Conservation (phyloP, 495 filamentous ascomycete species). For the Lasiosphaeriaceae sp. region DNA sequence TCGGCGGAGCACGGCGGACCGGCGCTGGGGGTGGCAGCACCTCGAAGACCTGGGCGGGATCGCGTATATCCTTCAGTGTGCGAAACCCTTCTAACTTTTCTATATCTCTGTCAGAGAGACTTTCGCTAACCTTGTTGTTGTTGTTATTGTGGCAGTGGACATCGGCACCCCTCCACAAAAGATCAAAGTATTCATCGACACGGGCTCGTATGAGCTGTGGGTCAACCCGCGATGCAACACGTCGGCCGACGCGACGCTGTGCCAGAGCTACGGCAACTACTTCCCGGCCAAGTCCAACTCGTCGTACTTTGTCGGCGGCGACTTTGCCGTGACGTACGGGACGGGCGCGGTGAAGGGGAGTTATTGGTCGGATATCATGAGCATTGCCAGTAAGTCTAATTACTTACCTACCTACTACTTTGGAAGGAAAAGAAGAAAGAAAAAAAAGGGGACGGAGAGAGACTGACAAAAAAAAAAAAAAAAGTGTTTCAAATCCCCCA, state of each 20-base stretch:
- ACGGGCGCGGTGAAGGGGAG: slow-evolving; percentile 36
- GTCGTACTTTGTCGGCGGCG: slow-evolving; percentile 24
- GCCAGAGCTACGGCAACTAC: slow-evolving; percentile 38
- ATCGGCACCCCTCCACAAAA: slow-evolving; percentile 42
- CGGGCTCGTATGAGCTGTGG: slow-evolving; percentile 45
- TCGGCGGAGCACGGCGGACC: not conserved
- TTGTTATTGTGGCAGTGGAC: slow-evolving; percentile 25
- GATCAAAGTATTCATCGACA: slow-evolving; percentile 42
- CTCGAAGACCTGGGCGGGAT: slow-evolving; percentile 32
- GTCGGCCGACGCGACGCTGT: slow-evolving; percentile 33
- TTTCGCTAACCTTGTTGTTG: not conserved
- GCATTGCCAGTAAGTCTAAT: slow-evolving; percentile 27
- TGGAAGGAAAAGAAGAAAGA: no score
- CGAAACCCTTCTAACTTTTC: not conserved
- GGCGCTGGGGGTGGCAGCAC: slow-evolving; percentile 28
- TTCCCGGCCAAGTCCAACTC: slow-evolving; percentile 36
- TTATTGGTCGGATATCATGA: slow-evolving; percentile 39
- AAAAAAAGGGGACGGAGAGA: no score
- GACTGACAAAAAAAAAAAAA: no score
- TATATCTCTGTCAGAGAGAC: not conserved
- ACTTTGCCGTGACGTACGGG: slow-evolving; percentile 38
- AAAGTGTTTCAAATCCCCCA: slow-evolving; percentile 25
- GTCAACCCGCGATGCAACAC: slow-evolving; percentile 39
- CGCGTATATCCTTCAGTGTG: slow-evolving; percentile 39
- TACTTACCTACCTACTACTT: not conserved